A percentile compares a stretch with the other conserved stretches of the same genome.
Evolutionary conservation across 352 stramenopile genomes (phyloP).

Genomic region (Pelagophyceae sp.): DNA sequence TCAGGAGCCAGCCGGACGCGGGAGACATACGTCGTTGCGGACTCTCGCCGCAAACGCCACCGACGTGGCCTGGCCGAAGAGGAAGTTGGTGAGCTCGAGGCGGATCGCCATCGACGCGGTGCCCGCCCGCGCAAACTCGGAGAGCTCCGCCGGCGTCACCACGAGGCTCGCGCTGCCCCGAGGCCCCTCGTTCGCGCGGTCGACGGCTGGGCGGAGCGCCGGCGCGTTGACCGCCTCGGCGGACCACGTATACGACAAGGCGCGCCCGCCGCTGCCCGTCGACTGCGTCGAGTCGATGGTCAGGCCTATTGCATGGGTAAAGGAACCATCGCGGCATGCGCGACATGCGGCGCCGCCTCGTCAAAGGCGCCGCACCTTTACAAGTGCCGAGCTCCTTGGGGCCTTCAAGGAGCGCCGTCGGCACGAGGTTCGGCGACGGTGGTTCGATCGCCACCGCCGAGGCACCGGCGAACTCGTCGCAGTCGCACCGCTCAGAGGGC

Average conservation of each 20-base stretch:
- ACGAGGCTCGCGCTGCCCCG: not conserved
- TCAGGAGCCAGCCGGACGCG: too few species aligned
- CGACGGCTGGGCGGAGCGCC: not conserved
- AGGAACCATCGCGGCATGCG: too few species aligned
- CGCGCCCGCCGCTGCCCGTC: constrained; percentile 2
- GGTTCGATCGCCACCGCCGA: not conserved
- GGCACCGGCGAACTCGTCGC: not conserved
- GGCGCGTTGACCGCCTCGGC: not conserved
- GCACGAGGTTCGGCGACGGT: not conserved
- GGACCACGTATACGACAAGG: not conserved
- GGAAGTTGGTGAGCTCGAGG: not conserved
- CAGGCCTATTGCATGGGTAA: not conserved
- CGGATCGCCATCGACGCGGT: not conserved
- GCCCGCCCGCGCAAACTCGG: not conserved
- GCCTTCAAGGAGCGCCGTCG: not conserved
- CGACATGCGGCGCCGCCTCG: too few species aligned
- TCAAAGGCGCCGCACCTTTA: too few species aligned
- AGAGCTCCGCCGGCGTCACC: not conserved
- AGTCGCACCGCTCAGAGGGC: not conserved
- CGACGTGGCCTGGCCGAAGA: not conserved
- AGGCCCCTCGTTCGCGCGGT: not conserved
- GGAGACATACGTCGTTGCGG: not conserved
- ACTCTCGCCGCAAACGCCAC: not conserved
- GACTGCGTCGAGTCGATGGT: not conserved
- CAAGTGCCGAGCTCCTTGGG: not conserved